Conservation (phyloP, 257 asterid genomes). For the Gardenia jasminoides region DNA sequence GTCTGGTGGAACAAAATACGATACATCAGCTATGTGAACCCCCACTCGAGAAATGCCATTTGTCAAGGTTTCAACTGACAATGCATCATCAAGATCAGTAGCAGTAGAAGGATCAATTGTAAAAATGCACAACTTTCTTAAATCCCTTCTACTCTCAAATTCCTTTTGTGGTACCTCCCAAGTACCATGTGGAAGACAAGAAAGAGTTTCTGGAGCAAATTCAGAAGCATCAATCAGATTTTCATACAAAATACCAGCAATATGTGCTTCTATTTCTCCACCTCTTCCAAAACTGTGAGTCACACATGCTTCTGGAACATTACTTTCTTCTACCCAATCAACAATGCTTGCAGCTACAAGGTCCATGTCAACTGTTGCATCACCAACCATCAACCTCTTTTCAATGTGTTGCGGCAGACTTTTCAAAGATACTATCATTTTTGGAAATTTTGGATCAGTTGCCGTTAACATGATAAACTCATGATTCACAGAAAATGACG, state of each 20-base stretch:
- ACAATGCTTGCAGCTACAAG: slow-evolving; percentile 69
- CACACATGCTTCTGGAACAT: slow-evolving; percentile 62
- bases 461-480: slow-evolving; percentile 62
- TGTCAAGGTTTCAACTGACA: slow-evolving; percentile 58
- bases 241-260: slow-evolving; percentile 79
- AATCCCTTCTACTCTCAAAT: slow-evolving; percentile 49
- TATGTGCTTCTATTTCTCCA: slow-evolving; percentile 66
- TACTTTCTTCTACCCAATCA: slow-evolving; percentile 72
- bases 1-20: slow-evolving; percentile 75
- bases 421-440: slow-evolving; percentile 56
- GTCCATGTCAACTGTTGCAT: slow-evolving; percentile 61
- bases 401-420: slow-evolving; percentile 53
- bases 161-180: slow-evolving; percentile 71
- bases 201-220: slow-evolving; percentile 56
- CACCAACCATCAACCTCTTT: slow-evolving; percentile 64
- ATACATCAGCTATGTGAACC: slow-evolving; percentile 85
- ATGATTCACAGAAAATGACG: slow-evolving; percentile 26
- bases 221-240: slow-evolving; percentile 67
- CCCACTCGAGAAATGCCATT: slow-evolving; percentile 67
- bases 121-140: slow-evolving; percentile 65
- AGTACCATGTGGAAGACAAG: slow-evolving; percentile 62
- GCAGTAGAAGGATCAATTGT: slow-evolving; percentile 84
- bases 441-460: slow-evolving; percentile 69
- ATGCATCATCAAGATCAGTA: slow-evolving; percentile 90
- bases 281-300: slow-evolving; percentile 70